Percentiles rank a stretch among this genome's conserved stretches.
Evolutionary conservation across 1,139 yeast genomes (phyloP).

Genomic region (Pichia sp.): DNA sequence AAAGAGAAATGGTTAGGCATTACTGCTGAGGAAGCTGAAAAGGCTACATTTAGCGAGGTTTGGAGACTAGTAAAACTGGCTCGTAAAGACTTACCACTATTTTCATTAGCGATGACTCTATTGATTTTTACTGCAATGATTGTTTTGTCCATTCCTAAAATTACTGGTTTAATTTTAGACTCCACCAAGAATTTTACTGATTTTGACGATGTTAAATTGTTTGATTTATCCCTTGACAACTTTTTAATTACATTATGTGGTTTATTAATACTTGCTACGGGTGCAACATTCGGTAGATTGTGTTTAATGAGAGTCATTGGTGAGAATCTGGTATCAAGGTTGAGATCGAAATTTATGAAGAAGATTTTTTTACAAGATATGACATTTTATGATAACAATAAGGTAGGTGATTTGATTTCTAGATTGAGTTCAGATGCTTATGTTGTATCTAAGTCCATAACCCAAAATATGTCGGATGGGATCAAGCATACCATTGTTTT

Average conservation of each 20-base stretch:
- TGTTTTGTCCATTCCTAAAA: constrained; percentile 70
- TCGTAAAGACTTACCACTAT: constrained; percentile 40
- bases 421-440: constrained; percentile 85
- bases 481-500: constrained; percentile 75
- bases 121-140: constrained; percentile 52
- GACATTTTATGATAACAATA: constrained; percentile 84
- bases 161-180: constrained; percentile 72
- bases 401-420: constrained; percentile 90
- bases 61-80: constrained; percentile 41
- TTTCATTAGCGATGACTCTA: constrained; percentile 51
- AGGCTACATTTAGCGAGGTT: constrained; percentile 39
- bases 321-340: constrained; percentile 76
- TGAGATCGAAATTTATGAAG: constrained; percentile 69
- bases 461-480: constrained; percentile 90
- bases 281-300: constrained; percentile 74
- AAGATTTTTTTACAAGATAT: constrained; percentile 81
- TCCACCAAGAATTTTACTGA: constrained; percentile 35
- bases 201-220: constrained; percentile 31
- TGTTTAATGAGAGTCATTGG: constrained; percentile 70
- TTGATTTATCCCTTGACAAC: constrained; percentile 39
- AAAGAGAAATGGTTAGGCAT: constrained; percentile 22
- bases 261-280: constrained; percentile 59
- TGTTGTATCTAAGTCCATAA: constrained; percentile 77
- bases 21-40: constrained; percentile 24
- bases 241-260: constrained; percentile 43